Evolutionary conservation across 2,329 filamentous ascomycete species (phyloP).

Genomic region (Colletotrichum melonis): DNA sequence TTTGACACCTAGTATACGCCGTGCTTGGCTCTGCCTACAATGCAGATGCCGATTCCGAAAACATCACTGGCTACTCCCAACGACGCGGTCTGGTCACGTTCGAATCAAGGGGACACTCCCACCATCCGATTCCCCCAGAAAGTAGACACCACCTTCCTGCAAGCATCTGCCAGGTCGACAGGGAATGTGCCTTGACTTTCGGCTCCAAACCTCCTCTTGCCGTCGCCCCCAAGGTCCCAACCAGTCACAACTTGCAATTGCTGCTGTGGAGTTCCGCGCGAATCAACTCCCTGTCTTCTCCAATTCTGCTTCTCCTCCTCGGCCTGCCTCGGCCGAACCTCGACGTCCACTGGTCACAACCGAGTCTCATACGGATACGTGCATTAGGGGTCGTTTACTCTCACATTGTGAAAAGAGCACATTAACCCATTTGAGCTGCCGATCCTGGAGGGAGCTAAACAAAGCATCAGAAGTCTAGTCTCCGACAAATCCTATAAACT

Average conservation of each 20-base stretch:
- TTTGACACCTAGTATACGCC: neutral
- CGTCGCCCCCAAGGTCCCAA: neutral
- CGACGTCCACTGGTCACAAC: too few species aligned
- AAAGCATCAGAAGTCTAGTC: too few species aligned
- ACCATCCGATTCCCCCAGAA: neutral
- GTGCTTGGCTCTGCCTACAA: neutral
- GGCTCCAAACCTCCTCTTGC: slow-evolving; percentile 22
- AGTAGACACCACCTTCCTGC: slow-evolving; percentile 16
- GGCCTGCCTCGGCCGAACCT: slow-evolving; percentile 31
- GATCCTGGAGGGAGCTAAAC: too few species aligned
- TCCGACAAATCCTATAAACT: too few species aligned
- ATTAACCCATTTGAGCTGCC: too few species aligned
- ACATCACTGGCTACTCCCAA: neutral
- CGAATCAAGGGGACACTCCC: neutral
- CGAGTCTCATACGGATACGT: too few species aligned
- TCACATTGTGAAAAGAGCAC: too few species aligned
- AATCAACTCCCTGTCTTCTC: slow-evolving; percentile 34
- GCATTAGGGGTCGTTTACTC: too few species aligned
- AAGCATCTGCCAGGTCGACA: neutral
- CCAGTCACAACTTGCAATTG: neutral
- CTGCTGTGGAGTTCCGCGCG: slow-evolving; percentile 31
- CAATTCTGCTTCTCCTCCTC: slow-evolving; percentile 19
- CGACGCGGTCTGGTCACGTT: neutral
- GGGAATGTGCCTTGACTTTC: slow-evolving; percentile 17
- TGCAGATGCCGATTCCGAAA: neutral